Evolutionary conservation across 352 stramenopile species (phyloP).

Genomic region (Phytophthora syringae): DNA sequence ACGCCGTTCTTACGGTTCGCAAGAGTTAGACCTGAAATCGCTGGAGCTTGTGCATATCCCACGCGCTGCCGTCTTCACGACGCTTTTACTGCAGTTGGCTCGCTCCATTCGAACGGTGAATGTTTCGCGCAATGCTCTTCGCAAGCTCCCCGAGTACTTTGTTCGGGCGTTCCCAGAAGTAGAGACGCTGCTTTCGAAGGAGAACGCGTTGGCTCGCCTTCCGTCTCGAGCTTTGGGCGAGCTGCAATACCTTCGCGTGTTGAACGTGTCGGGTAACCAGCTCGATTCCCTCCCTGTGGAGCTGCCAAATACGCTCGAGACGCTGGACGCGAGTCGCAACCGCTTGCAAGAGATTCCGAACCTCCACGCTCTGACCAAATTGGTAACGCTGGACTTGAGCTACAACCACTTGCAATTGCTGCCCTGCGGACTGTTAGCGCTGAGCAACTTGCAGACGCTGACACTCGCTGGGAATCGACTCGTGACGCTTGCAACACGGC

Average conservation of each 20-base stretch:
- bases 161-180: conserved; percentile 57
- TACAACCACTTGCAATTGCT: conserved; percentile 72
- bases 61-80: conserved; percentile 54
- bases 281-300: conserved; percentile 47
- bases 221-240: conserved; percentile 35
- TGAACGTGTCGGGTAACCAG: conserved; percentile 71
- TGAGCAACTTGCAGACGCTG: conserved; percentile 55
- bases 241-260: conserved; percentile 43
- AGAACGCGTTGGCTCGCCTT: conserved; percentile 61
- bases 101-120: conserved; percentile 67
- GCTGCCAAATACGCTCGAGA: conserved; percentile 46
- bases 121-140: conserved; percentile 71
- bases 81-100: conserved; percentile 69
- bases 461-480: conserved; percentile 61
- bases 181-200: conserved; percentile 62
- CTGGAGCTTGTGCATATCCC: conserved; percentile 72
- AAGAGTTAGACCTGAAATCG: conserved; percentile 68
- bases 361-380: conserved; percentile 49
- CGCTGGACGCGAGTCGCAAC: conserved; percentile 55
- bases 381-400: conserved; percentile 64
- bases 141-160: conserved; percentile 61
- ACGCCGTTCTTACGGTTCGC: conserved; percentile 56
- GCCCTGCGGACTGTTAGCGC: conserved; percentile 50
- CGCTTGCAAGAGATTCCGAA: conserved; percentile 55
- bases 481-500: conserved; percentile 65